Evolutionary conservation across 768 basidiomycete genomes (phyloP), one percentile per base, ranked within the genome.

Genomic region (Serendipita sp.): DNA sequence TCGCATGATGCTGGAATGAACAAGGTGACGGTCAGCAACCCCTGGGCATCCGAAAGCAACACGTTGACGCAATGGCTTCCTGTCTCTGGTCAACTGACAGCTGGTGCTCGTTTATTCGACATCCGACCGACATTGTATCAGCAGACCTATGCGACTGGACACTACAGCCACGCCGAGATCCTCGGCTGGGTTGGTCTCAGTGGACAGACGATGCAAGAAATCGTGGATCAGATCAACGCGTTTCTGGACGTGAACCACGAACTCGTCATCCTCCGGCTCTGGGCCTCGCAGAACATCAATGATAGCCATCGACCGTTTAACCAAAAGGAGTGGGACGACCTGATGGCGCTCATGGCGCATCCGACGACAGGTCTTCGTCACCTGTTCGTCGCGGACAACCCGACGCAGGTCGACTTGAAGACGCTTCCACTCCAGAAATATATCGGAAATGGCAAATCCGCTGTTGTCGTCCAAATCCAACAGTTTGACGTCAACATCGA

Each of bases 271-370:
- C 51, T 65, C 8, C 56, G 63, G n/a, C 34, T 65, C 54, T 60
- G 37, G 35, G 54, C 56, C 46, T 38, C 41, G 24, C 37, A 38
- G 32, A 65, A 65, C 64, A 65, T 58, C 62, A 47, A 65, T 54
- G 32, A n/a, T 37, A 58, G 46, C n/a, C 63, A 65, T 58, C 64
- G 38, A 10, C 24, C 28, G 30, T 37, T 65, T 11, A 65, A 41
- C 54, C 64, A 65, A 46, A 58, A 44, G 7, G 64, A 65, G 63
- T 65, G 64, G 64, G 46, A 65, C 38, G 24, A 11, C n/a, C 64
- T 65, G 11, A 24, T 24, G 24, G 24, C 24, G 24, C 44, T 37
- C 54, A 45, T n/a, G 10, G 15, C 44, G 13, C 64, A 60, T 18
- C 10, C 10, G 16, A 18, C 16, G 35, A 65, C 63, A 38, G 11